Conservation (phyloP, 2,329 filamentous ascomycete genomes). For the Alternaria panax region DNA sequence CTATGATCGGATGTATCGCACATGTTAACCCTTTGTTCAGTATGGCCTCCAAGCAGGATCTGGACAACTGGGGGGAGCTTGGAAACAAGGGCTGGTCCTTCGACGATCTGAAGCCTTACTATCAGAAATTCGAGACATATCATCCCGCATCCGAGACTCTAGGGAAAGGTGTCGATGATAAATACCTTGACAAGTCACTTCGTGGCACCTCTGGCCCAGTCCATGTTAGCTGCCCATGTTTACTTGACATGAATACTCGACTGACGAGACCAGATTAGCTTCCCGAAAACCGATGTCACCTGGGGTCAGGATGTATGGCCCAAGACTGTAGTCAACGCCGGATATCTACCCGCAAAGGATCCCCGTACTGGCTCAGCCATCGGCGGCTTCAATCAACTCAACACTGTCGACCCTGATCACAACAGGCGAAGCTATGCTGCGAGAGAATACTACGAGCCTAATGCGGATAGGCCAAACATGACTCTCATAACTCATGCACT, state of each 20-base stretch:
- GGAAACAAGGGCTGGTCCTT: conserved; percentile 52
- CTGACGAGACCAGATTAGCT: conserved; percentile 26
- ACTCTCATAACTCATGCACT: conserved; percentile 57
- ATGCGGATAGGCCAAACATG: conserved; percentile 53
- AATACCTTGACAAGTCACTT: conserved; percentile 34
- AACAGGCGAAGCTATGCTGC: conserved; percentile 47
- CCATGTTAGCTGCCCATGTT: conserved; percentile 22
- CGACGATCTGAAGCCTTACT: conserved; percentile 45
- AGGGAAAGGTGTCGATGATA: conserved; percentile 30
- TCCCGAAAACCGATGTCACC: conserved; percentile 30
- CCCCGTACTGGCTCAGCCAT: conserved; percentile 37
- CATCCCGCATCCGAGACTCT: conserved; percentile 31
- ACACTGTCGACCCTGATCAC: conserved; percentile 35
- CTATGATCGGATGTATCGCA: background rate
- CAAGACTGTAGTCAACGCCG: conserved; percentile 34
- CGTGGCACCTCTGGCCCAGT: conserved; percentile 37
- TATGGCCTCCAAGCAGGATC: conserved; percentile 38
- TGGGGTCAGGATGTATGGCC: conserved; percentile 40
- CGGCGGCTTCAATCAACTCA: conserved; percentile 43
- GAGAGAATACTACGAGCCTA: conserved; percentile 48
- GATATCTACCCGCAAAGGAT: conserved; percentile 34
- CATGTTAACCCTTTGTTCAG: conserved; percentile 8
- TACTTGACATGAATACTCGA: background rate
- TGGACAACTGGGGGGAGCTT: conserved; percentile 52
- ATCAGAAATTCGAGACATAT: conserved; percentile 48